These are phyloP conservation scores for Rhizomucor miehei DNA, from an alignment of 371 early-diverging fungal genomes.

Conservation along the genomic window DNA sequence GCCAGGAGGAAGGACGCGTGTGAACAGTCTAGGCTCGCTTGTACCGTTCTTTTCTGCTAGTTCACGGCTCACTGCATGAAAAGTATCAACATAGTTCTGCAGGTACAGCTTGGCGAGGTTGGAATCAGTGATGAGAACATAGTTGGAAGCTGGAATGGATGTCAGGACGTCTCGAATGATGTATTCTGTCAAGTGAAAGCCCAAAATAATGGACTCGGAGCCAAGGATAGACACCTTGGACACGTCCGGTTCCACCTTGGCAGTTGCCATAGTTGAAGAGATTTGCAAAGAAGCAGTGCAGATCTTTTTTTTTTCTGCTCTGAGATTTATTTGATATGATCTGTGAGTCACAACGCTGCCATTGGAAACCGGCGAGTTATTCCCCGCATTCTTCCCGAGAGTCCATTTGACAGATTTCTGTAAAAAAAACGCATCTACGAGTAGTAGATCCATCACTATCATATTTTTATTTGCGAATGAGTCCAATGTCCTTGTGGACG, in stretches of 20 bases:
- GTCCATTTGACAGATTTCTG: too few species aligned
- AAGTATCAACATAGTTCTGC: constrained; percentile 43
- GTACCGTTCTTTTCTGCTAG: constrained; percentile 15
- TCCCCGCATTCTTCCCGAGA: too few species aligned
- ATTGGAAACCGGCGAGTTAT: too few species aligned
- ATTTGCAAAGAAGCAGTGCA: too few species aligned
- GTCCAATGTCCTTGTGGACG: constrained; percentile 38
- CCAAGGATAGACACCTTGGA: constrained; percentile 84
- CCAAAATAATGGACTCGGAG: constrained; percentile 82
- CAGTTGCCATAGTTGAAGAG: too few species aligned
- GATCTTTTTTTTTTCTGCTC: too few species aligned
- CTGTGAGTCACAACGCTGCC: too few species aligned
- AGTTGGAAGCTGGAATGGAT: constrained; percentile 77
- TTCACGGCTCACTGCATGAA: constrained; percentile 36
- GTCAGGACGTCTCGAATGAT: constrained; percentile 74
- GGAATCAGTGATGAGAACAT: constrained; percentile 87
- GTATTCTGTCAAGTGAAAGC: constrained; percentile 76
- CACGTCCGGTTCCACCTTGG: constrained; percentile 45
- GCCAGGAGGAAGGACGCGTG: constrained; percentile 85
- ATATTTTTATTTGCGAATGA: too few species aligned
- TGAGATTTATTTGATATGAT: too few species aligned
- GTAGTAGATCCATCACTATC: too few species aligned
- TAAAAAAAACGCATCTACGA: too few species aligned
- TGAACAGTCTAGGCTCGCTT: constrained; percentile 65
- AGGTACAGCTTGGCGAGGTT: constrained; percentile 83